Evolutionary conservation across 805 yeast species (phyloP), one percentile per base, ranked within the genome.

Genomic region (Metschnikowia corniflorae): DNA sequence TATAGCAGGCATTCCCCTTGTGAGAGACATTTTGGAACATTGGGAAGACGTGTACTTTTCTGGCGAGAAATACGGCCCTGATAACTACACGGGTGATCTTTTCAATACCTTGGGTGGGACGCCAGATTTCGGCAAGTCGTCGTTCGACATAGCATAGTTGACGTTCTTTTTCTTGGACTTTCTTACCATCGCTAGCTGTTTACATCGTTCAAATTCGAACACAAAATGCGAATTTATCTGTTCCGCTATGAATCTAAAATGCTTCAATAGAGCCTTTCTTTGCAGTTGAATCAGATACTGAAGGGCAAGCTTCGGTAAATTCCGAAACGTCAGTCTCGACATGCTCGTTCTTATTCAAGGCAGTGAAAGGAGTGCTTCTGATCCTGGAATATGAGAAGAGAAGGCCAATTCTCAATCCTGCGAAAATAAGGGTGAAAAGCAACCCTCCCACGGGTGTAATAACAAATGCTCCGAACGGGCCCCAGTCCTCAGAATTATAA

Each of bases 401-500:
- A 12, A 49, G 41, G 1, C 54, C 39, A 23, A 75, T 55, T 60
- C 93, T 71, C 12, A 69, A 16, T 3, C 52, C 80, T 18, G 83
- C 71, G 29, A 71, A 68, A 19, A 68, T 50, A 10, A 75, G 58
- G 2, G 85, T 80, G 43, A 80, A 65, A 5, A 82, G 43, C 2
- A 88, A 46, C 8, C 91, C 87, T 18, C 91, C 94, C 26, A 80
- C 70, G 5, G 96, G 96, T 1, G 96, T 93, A 44, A 82, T 84
- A 6, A 85, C 91, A 61, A 89, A 89, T 2, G 96, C 96, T 16
- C 95, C 97, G 64, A 89, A 89, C 0, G 95, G 80, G 51, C 94
- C 86, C 96, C 96, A 89, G 55, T 89, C 96, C 33, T 72, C 75
- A 5, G 75, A 66, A 43, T 72, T 66, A 53, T 89, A 89, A 18